Evolutionary conservation across 768 basidiomycete genomes (phyloP), one percentile per base, ranked within the genome.

Genomic region (Lentinula detonsa): DNA sequence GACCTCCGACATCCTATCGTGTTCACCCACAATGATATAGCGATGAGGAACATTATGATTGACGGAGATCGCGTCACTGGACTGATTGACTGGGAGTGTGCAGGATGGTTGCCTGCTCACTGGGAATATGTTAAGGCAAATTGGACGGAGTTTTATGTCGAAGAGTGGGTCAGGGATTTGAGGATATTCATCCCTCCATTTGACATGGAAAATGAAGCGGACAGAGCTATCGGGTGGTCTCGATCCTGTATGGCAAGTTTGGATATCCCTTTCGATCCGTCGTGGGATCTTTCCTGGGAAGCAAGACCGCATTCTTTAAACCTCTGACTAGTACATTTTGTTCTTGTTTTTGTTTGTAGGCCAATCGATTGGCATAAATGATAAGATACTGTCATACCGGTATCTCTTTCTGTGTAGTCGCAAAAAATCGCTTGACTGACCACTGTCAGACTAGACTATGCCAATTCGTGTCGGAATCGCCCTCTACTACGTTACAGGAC

Each of bases 11-110:
- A 62, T 52, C 61, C 46, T 9, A 57, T 68, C 34, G 60, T 62
- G 15, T 64, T 81, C 66, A 72, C 73, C 31, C 78, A 81, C 62
- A 76, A 75, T 21, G 77, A 81, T 64, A 60, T 81, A 40, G 71
- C 75, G 39, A 76, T 76, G 15, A 71, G 74, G 16, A 81, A 81
- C 62, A 71, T 81, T 56, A 65, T 81, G 33, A 69, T 81, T 42
- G 62, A 69, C 8, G 69, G 64, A 23, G 64, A 63, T 18, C 61
- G 21, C 4, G 67, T 78, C 48, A 71, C 70, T 4, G 74, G 66
- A 7, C 65, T 77, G 16, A 46, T 78, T n/a, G 77, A 76, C 60
- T 78, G 75, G 75, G 72, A 69, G 51, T 66, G 61, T 16, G 66
- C 69, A 2, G 74, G 75, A 9, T 77, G 68, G 66, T 72, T 71